Evolutionary conservation across 768 basidiomycete genomes (phyloP).

Genomic region (Agaricus sinodeliciosus): DNA sequence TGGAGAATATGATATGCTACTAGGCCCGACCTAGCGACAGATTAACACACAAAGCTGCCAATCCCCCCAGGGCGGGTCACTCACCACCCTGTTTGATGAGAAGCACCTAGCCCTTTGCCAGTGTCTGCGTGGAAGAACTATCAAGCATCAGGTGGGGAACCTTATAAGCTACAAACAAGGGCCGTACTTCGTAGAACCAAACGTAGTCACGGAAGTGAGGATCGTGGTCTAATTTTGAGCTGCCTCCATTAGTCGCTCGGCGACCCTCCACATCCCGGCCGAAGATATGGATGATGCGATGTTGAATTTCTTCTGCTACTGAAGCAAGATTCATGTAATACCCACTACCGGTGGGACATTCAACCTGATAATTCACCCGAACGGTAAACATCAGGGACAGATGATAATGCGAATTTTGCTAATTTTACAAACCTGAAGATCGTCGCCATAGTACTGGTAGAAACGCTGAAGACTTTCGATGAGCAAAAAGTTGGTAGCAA

Average conservation of each 20-base stretch:
- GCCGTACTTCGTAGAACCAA: constrained; percentile 84
- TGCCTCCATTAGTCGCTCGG: constrained; percentile 89
- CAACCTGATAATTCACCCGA: constrained; percentile 40
- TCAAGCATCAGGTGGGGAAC: neutral
- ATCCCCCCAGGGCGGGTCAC: neutral
- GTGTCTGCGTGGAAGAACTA: constrained; percentile 95
- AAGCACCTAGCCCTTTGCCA: constrained; percentile 91
- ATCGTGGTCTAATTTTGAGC: constrained; percentile 80
- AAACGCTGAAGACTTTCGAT: constrained; percentile 96
- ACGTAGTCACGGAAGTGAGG: constrained; percentile 97
- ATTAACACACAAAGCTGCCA: neutral
- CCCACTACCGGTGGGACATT: constrained; percentile 96
- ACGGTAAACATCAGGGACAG: neutral
- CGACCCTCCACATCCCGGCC: constrained; percentile 83
- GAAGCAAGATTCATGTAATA: constrained; percentile 93
- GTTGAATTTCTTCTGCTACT: constrained; percentile 97
- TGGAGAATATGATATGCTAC: constrained; percentile 91
- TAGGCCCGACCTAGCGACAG: constrained; percentile 55
- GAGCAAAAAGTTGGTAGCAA: constrained; percentile 92
- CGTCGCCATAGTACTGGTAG: constrained; percentile 95
- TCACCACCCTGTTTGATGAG: constrained; percentile 92
- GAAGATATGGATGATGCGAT: constrained; percentile 98
- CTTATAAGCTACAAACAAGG: constrained; percentile 4
- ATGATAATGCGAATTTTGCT: neutral
- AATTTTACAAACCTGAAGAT: constrained; percentile 48